Conservation (phyloP, 1,139 yeast genomes). For the Saccharomyces hybrid region DNA sequence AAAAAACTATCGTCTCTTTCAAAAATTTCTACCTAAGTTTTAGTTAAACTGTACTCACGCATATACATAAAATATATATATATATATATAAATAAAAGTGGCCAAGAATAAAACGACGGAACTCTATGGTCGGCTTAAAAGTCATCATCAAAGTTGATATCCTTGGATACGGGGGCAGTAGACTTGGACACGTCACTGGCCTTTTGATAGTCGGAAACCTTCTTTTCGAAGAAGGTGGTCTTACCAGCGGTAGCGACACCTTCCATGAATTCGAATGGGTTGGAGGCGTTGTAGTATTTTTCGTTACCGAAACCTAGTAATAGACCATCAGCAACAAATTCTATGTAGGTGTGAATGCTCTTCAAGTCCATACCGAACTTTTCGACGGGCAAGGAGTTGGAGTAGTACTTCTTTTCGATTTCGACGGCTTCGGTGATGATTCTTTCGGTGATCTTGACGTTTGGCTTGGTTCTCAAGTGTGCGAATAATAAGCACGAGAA, state of each 20-base stretch:
- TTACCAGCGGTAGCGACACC: conserved; percentile 95
- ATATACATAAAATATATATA: background rate
- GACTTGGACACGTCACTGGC: conserved; percentile 88
- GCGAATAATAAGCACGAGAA: conserved; percentile 93
- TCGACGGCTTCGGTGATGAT: conserved; percentile 92
- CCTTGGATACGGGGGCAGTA: conserved; percentile 28
- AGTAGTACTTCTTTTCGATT: conserved; percentile 89
- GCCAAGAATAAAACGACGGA: conserved; percentile 1
- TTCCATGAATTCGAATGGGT: conserved; percentile 99
- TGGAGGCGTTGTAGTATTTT: conserved; percentile 77
- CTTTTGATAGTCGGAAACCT: conserved; percentile 97
- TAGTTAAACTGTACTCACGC: background rate
- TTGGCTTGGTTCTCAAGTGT: conserved; percentile 86
- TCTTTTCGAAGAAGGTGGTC: conserved; percentile 97
- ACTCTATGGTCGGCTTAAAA: conserved; percentile 31
- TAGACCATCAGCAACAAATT: conserved; percentile 93
- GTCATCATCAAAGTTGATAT: conserved; percentile 46
- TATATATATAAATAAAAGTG: background rate
- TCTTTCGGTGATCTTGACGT: conserved; percentile 64
- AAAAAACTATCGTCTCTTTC: background rate
- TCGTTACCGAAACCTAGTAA: conserved; percentile 83
- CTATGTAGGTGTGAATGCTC: conserved; percentile 95
- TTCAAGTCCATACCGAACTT: conserved; percentile 88
- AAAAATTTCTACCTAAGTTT: background rate
- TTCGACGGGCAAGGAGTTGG: conserved; percentile 87